These are phyloP conservation scores for Prunus dulcis DNA, from an alignment of 306 rosid species.

Conservation along the genomic window DNA sequence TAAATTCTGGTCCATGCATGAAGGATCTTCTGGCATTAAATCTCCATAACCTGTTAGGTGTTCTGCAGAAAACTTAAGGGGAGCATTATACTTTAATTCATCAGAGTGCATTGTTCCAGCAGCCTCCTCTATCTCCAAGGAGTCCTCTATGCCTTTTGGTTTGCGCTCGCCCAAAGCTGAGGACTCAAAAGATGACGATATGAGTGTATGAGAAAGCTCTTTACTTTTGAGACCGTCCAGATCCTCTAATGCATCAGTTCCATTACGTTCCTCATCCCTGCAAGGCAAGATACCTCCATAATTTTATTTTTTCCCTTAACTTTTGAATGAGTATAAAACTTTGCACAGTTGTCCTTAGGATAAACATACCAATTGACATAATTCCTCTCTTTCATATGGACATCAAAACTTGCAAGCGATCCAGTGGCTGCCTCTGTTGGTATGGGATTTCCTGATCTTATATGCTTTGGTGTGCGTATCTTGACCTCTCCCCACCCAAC, in stretches of 20 bases:
- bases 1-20: conserved; percentile 28
- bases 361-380: conserved; percentile 38
- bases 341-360: conserved; percentile 11
- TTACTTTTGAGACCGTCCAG: conserved; percentile 18
- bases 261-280: conserved; percentile 39
- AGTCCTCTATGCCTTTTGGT: conserved; percentile 24
- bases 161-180: conserved; percentile 21
- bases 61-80: conserved; percentile 39
- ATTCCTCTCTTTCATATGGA: conserved; percentile 25
- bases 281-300: conserved; percentile 27
- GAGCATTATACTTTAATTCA: conserved; percentile 48
- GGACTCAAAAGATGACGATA: conserved; percentile 14
- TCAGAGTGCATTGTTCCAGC: conserved; percentile 22
- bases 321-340: conserved; percentile 15
- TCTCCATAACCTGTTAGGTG: conserved; percentile 35
- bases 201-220: conserved; percentile 18
- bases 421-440: conserved; percentile 32
- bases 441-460: conserved; percentile 40
- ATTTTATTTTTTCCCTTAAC: neutral
- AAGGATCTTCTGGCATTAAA: conserved; percentile 29
- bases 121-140: conserved; percentile 32
- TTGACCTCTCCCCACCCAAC: conserved; percentile 36
- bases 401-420: conserved; percentile 24
- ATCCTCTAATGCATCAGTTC: conserved; percentile 24
- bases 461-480: conserved; percentile 27